A percentile compares a stretch with the other conserved stretches of the same genome.
These are phyloP conservation scores for Colletotrichum cuscutae DNA, from an alignment of 2,329 filamentous ascomycete species.

Conservation along the genomic window DNA sequence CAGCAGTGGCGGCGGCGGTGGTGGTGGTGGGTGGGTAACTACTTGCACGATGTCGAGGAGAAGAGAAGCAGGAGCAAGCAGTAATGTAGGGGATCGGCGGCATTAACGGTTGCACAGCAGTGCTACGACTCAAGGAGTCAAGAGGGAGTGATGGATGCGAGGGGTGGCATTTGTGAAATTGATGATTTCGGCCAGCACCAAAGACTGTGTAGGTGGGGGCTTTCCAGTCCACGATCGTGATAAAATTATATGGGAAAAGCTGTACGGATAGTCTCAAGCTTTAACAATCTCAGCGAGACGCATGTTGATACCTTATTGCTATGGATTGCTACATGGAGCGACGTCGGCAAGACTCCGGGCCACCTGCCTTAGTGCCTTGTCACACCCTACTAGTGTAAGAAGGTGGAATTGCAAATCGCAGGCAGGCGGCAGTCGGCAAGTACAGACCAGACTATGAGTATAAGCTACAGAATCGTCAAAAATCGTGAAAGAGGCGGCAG, in stretches of 20 bases:
- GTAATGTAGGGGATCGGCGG: not conserved
- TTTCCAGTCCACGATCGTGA: not conserved
- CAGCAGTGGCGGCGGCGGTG: too few relatives aligned
- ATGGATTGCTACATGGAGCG: not conserved
- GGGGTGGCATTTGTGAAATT: not conserved
- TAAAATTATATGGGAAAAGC: not conserved
- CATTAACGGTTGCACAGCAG: constrained; percentile 4
- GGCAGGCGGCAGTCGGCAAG: too few relatives aligned
- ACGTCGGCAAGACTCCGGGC: constrained; percentile 22
- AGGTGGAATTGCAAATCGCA: not conserved
- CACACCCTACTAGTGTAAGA: not conserved
- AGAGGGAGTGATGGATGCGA: not conserved
- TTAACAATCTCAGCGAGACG: not conserved
- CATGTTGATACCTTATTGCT: not conserved
- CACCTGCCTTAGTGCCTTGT: constrained; percentile 1
- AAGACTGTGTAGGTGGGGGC: too few relatives aligned
- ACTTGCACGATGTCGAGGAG: not conserved
- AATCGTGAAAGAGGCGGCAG: not conserved
- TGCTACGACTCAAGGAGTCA: not conserved
- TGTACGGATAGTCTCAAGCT: not conserved
- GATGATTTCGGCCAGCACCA: not conserved
- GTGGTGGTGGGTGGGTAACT: too few relatives aligned
- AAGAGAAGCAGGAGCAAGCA: not conserved
- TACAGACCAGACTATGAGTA: too few relatives aligned
- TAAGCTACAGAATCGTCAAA: not conserved